These are phyloP conservation scores for Golubevia sp. DNA, from an alignment of 1,284 basidiomycete species.

Conservation along the genomic window DNA sequence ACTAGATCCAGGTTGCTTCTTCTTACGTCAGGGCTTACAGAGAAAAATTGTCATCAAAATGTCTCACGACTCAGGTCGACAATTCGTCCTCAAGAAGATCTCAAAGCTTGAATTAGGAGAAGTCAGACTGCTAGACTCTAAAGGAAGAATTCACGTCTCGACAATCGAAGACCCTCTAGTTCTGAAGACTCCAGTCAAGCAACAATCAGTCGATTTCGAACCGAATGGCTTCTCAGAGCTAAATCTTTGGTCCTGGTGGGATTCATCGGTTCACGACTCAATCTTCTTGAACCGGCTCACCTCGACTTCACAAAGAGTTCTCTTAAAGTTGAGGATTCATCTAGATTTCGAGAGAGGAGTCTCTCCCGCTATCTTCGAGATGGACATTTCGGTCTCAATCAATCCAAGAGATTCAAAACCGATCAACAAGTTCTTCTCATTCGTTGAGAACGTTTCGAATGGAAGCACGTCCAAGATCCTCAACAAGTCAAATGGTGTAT, in stretches of 20 bases:
- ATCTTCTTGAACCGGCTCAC: constrained; percentile 84
- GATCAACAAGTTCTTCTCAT: constrained; percentile 76
- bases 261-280: constrained; percentile 88
- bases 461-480: constrained; percentile 70
- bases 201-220: constrained; percentile 35
- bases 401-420: constrained; percentile 82
- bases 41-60: constrained; percentile 77
- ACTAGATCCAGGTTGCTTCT: constrained; percentile 83
- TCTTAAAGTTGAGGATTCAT: constrained; percentile 77
- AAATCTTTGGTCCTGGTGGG: constrained; percentile 66
- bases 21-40: constrained; percentile 89
- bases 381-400: constrained; percentile 86
- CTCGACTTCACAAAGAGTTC: constrained; percentile 74
- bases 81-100: constrained; percentile 82
- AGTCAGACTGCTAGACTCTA: constrained; percentile 79
- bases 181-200: constrained; percentile 30
- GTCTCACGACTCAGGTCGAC: constrained; percentile 83
- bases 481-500: constrained; percentile 78
- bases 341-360: constrained; percentile 81
- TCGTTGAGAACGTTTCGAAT: constrained; percentile 30
- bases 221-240: constrained; percentile 39
- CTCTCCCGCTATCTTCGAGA: constrained; percentile 80
- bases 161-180: constrained; percentile 61
- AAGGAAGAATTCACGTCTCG: constrained; percentile 78
- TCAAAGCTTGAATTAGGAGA: constrained; percentile 79